Evolutionary conservation across 2,329 filamentous ascomycete genomes (phyloP), one percentile per base, ranked within the genome.

Genomic region (Aureobasidium sp.): DNA sequence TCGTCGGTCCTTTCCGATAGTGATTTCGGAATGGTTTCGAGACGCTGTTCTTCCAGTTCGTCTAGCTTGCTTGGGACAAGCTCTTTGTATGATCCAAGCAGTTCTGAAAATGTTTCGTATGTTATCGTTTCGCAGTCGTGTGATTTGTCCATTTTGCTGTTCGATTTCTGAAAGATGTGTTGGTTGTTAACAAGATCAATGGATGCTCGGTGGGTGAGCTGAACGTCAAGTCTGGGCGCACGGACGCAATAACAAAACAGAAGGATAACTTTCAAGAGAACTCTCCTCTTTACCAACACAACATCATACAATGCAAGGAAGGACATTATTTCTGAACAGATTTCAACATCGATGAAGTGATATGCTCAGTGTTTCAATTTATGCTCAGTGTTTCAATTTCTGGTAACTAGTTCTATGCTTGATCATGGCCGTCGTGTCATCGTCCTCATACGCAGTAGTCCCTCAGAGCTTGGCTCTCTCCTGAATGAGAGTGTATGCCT

Each of bases 11-110:
- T 71, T 17, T 74, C 67, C 7, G 73, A 67, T 64, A 88, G 84
- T 1, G 68, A 65, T 1, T 72, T 68, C 1, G 81, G 77, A 2
- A 86, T 83, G 25, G 79, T 77, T 9, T 73, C 71, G 68, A 87
- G 86, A 62, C 87, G 82, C 67, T 82, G 84, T 1, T 76, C 66
- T 64, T 90, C 87, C 22, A 90, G 78, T 53, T 84, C 78, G 31
- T 76, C 68, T 6, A 89, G 77, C 60, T 69, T 70, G 6, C 61
- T 22, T 2, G 72, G 67, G 2, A 74, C 64, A 20, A 57, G 25
- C 4, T 64, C 39, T 1, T 64, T 61, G 52, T 74, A 74, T 15
- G 67, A 42, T 1, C 59, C 41, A 2, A 73, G 66, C 17, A 72
- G 44, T 1, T 48, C 42, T 1, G 65, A 51, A 58, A 73, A 70